Conservation (phyloP, 2,329 filamentous ascomycete species). For the Graphiopsis chlorocephala region DNA sequence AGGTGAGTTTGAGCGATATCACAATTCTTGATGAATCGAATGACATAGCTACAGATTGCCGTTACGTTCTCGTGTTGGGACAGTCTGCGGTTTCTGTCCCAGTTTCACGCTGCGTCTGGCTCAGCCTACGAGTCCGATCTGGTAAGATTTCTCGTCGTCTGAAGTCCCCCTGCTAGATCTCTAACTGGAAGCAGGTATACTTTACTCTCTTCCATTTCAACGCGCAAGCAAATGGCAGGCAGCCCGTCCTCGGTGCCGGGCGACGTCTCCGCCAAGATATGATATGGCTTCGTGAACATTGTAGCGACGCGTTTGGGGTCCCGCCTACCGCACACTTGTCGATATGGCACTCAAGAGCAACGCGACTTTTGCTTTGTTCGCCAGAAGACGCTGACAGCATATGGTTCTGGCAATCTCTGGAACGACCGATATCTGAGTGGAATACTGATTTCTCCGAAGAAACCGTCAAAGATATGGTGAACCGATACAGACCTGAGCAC, state of each 20-base stretch:
- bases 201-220: not conserved
- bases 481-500: not conserved
- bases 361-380: not conserved
- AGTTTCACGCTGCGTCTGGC: not conserved
- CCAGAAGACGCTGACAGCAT: not conserved
- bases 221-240: not conserved
- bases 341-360: not conserved
- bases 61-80: not conserved
- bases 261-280: not conserved
- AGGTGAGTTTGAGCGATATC: not conserved
- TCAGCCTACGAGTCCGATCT: not conserved
- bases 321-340: no score
- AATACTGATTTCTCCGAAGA: not conserved
- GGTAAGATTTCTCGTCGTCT: not conserved
- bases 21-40: not conserved
- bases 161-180: not conserved
- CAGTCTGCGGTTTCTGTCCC: not conserved
- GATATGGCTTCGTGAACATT: not conserved
- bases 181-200: no score
- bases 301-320: no score
- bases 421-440: accelerated
- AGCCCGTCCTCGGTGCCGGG: not conserved
- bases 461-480: not conserved
- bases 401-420: not conserved
- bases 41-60: not conserved